Conservation (phyloP, 1,284 basidiomycete species). For the Microbotryum scabiosae region DNA sequence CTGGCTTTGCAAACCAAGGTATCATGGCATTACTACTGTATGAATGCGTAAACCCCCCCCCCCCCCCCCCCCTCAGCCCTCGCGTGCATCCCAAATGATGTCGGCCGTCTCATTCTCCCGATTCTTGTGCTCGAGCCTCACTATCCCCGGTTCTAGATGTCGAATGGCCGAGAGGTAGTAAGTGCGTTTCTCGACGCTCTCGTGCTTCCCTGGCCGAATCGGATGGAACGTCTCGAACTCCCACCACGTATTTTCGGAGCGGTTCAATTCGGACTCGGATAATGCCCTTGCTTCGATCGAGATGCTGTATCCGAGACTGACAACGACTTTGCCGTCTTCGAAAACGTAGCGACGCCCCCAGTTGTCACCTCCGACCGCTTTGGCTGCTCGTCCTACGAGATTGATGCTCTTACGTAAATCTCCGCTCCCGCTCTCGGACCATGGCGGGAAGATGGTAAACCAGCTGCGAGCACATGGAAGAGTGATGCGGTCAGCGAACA, state of each 20-base stretch:
- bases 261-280: slow-evolving; percentile 11
- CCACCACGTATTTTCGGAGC: slow-evolving; percentile 32
- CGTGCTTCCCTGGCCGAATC: slow-evolving; percentile 25
- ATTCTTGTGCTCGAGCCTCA: slow-evolving; percentile 32
- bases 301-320: slow-evolving; percentile 23
- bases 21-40: too few relatives aligned
- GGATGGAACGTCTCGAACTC: slow-evolving; percentile 32
- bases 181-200: slow-evolving; percentile 29
- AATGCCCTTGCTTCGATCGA: slow-evolving; percentile 16
- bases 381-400: slow-evolving; percentile 30
- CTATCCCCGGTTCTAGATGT: slow-evolving; percentile 20
- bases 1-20: too few relatives aligned
- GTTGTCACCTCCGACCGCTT: slow-evolving; percentile 31
- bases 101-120: slow-evolving; percentile 31
- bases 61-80: too few relatives aligned
- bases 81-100: slow-evolving; percentile 30
- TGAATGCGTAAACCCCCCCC: too few relatives aligned
- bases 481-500: slow-evolving; percentile 3
- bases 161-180: slow-evolving; percentile 31
- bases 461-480: slow-evolving; percentile 4
- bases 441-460: slow-evolving; percentile 30
- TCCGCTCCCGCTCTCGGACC: slow-evolving; percentile 23
- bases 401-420: slow-evolving; percentile 25
- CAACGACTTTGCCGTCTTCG: slow-evolving; percentile 27
- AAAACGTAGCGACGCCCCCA: slow-evolving; percentile 32